Evolutionary conservation across 805 yeast genomes (phyloP).

Genomic region (Candida methanosorbosa): DNA sequence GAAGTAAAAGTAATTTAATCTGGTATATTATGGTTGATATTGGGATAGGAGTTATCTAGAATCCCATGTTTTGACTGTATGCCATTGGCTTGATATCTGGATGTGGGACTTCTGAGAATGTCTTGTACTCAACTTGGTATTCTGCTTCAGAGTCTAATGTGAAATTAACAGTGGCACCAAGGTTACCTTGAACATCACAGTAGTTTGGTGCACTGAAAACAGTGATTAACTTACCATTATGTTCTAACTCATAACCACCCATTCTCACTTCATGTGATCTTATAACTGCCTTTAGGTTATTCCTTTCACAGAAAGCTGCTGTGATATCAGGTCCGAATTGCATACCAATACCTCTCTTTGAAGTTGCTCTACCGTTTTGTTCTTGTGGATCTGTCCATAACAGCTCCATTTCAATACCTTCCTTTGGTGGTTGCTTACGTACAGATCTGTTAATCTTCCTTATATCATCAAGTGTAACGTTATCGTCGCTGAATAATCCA

Average conservation of each 20-base stretch:
- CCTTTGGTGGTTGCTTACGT: constrained; percentile 72
- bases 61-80: constrained; percentile 48
- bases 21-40: neutral
- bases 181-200: constrained; percentile 86
- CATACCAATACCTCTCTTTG: constrained; percentile 91
- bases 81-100: constrained; percentile 96
- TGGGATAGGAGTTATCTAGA: constrained; percentile 5
- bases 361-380: constrained; percentile 68
- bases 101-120: constrained; percentile 78
- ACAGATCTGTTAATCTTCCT: constrained; percentile 61
- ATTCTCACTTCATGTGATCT: constrained; percentile 94
- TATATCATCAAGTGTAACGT: constrained; percentile 64
- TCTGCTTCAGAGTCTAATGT: constrained; percentile 35
- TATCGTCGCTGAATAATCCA: constrained; percentile 78
- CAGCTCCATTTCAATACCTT: constrained; percentile 92
- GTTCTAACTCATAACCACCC: constrained; percentile 86
- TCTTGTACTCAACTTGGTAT: constrained; percentile 41
- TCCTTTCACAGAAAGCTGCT: constrained; percentile 59
- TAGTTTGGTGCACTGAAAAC: constrained; percentile 98
- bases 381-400: constrained; percentile 96
- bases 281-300: constrained; percentile 69
- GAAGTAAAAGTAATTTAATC: too few species aligned
- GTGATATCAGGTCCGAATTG: constrained; percentile 98
- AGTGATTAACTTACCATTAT: constrained; percentile 76
- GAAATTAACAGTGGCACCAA: constrained; percentile 83